Conservation (phyloP, 2,329 filamentous ascomycete genomes). For the Venturia oleaginea region DNA sequence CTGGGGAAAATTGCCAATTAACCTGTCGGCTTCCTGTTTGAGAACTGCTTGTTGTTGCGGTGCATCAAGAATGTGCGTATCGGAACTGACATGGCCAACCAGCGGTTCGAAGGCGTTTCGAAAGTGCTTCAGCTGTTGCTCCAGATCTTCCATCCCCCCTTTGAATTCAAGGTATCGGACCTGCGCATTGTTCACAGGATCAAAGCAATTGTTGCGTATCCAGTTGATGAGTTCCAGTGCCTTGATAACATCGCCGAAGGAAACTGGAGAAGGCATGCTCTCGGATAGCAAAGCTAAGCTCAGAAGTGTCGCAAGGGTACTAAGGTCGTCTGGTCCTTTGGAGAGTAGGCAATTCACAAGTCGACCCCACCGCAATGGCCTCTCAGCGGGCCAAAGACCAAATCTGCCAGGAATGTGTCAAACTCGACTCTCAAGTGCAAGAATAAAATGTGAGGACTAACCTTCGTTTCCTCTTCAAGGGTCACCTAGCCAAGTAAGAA, state of each 20-base stretch:
- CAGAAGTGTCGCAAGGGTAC: too few relatives aligned
- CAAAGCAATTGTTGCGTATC: slow-evolving; percentile 16
- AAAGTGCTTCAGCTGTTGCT: slow-evolving; percentile 16
- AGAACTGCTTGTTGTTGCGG: slow-evolving; percentile 14
- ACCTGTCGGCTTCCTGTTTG: slow-evolving; percentile 17
- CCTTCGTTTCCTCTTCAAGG: too few relatives aligned
- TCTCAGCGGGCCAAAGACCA: not conserved
- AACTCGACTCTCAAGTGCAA: too few relatives aligned
- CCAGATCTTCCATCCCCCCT: slow-evolving; percentile 18
- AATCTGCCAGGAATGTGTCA: too few relatives aligned
- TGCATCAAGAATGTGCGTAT: slow-evolving; percentile 10
- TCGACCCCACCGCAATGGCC: not conserved
- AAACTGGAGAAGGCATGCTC: slow-evolving; percentile 8
- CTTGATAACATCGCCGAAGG: slow-evolving; percentile 12
- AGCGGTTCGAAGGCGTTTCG: slow-evolving; percentile 13
- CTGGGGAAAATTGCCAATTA: slow-evolving; percentile 18
- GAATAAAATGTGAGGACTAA: too few relatives aligned
- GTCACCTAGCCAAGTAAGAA: too few relatives aligned
- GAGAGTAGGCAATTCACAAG: not conserved
- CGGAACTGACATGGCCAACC: not conserved
- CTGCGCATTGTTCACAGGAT: slow-evolving; percentile 18
- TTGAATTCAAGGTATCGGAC: slow-evolving; percentile 18
- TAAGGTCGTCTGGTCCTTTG: too few relatives aligned
- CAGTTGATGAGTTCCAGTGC: slow-evolving; percentile 11
- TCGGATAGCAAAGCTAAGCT: too few relatives aligned